These are phyloP conservation scores for Neopestalotiopsis sp. DNA, from an alignment of 2,329 filamentous ascomycete genomes.

Conservation along the genomic window DNA sequence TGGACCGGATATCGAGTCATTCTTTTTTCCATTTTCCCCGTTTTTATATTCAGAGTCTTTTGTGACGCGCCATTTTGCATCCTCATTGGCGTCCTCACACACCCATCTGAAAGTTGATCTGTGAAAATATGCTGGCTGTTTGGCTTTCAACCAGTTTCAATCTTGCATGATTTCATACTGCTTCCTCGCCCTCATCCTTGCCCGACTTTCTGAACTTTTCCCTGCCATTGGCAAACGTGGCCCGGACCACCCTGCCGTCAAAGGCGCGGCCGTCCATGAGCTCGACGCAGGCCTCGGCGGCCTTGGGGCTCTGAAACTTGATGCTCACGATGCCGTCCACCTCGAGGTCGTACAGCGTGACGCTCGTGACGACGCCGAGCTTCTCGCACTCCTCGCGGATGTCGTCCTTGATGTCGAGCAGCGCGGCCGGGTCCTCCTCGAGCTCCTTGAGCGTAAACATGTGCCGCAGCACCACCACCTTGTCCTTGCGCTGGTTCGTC, in stretches of 20 bases:
- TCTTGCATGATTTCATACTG: slow-evolving; percentile 21
- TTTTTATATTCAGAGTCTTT: not conserved
- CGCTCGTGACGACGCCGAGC: slow-evolving; percentile 86
- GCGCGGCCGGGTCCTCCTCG: slow-evolving; percentile 80
- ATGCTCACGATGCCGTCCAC: slow-evolving; percentile 84
- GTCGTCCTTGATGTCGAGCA: slow-evolving; percentile 93
- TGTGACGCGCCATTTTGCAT: not conserved
- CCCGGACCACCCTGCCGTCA: slow-evolving; percentile 73
- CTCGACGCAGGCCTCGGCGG: slow-evolving; percentile 74
- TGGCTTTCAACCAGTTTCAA: not conserved
- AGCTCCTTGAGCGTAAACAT: slow-evolving; percentile 92
- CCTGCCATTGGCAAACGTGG: slow-evolving; percentile 71
- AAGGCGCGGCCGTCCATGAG: slow-evolving; percentile 84
- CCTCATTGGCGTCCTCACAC: not conserved
- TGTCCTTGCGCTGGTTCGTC: slow-evolving; percentile 67
- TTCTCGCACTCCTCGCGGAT: slow-evolving; percentile 89
- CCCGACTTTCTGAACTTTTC: slow-evolving; percentile 77
- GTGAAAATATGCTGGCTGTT: not conserved
- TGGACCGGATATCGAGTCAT: not conserved
- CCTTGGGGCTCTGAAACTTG: slow-evolving; percentile 74
- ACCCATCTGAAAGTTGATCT: not conserved
- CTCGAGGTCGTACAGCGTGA: slow-evolving; percentile 89
- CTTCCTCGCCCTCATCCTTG: slow-evolving; percentile 46
- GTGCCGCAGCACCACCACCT: slow-evolving; percentile 85
- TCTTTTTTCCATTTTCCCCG: not conserved